Base-by-base conservation (phyloP, 1,284 basidiomycete species). In the Pseudozyma thailandica region DNA sequence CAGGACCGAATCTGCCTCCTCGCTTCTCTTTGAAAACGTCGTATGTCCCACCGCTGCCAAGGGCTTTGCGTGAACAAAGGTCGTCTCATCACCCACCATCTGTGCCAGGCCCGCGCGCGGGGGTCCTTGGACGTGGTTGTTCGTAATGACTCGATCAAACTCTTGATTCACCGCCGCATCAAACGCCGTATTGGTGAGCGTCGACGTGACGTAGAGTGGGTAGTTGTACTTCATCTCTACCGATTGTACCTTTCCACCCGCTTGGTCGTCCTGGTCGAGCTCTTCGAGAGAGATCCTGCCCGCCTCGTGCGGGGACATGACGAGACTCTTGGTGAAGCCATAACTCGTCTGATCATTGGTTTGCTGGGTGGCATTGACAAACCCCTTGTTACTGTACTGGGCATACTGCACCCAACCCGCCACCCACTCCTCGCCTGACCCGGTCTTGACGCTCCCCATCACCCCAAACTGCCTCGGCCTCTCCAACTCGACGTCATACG, bases 211-310 rank as follows among this genome's bases (percentile, higher is more conserved):
- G 49, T 51, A 51, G 27, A 66, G 57, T 20, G 63, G 63, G 26
- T 60, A 66, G 49, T 60, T 66, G 45, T 44, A 66, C 38, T 66
- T 49, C 10, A 50, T 27, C 27, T 65, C 47, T 13, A 58, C 55
- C 1, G 47, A 45, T 21, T 43, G 18, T 13, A 52, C 53, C 13
- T 35, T 35, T 7, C 33, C 33, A 35, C 15, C 33, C 13, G 13
- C n/a, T 23, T 15, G 33, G 10, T 39, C 25, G 39, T 33, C 31
- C n/a, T 20, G n/a, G 42, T 18, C 13, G 15, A 48, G 46, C 16
- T 50, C 37, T 10, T 50, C 48, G 1, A 50, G 27, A 8, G 46
- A 35, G n/a, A 50, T 7, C 3, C 18, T 41, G 39, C 23, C 12
- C 20, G 37, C 30, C 6, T 38, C 16, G 16, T 9, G 13, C 7